phyloP scores from a whole-genome alignment of 176 grass and related monocot species.

The Oryza coarctata region DNA sequence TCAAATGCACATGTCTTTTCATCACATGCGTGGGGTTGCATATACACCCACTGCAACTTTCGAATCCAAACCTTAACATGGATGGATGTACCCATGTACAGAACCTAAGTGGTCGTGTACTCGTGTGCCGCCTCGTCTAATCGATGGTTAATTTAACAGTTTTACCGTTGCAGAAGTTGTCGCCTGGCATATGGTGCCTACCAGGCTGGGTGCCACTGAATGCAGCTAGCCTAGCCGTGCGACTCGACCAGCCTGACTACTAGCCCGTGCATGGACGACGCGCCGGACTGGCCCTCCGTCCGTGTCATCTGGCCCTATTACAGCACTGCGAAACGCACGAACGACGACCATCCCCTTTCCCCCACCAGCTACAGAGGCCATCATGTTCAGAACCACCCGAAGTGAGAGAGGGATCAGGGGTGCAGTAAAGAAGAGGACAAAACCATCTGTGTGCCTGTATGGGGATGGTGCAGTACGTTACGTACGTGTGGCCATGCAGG shows the following conservation, averaged over 20 bases:
- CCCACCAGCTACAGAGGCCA: not conserved
- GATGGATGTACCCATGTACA: not conserved
- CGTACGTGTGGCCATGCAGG: constrained; percentile 24
- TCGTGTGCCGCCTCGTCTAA: not conserved
- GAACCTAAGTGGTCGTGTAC: not conserved
- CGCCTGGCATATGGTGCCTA: not conserved
- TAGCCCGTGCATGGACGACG: not conserved
- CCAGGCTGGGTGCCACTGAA: not conserved
- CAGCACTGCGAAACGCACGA: not conserved
- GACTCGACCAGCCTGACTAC: not conserved
- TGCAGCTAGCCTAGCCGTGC: not conserved
- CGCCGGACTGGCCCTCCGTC: not conserved
- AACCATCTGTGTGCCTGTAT: not conserved
- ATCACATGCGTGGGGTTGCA: not conserved
- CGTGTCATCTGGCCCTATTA: not conserved
- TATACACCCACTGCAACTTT: not conserved
- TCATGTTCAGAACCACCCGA: not conserved
- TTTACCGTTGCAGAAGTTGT: not conserved
- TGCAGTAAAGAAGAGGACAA: constrained; percentile 7
- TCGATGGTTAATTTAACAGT: not conserved
- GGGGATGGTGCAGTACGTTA: not conserved
- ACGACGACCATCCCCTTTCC: not conserved
- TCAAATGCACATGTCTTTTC: not conserved
- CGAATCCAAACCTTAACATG: not conserved
- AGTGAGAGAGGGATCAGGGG: not conserved